Evolutionary conservation across 176 grass and related monocot species (phyloP).

Genomic region (Dendrocalamus sinicus): DNA sequence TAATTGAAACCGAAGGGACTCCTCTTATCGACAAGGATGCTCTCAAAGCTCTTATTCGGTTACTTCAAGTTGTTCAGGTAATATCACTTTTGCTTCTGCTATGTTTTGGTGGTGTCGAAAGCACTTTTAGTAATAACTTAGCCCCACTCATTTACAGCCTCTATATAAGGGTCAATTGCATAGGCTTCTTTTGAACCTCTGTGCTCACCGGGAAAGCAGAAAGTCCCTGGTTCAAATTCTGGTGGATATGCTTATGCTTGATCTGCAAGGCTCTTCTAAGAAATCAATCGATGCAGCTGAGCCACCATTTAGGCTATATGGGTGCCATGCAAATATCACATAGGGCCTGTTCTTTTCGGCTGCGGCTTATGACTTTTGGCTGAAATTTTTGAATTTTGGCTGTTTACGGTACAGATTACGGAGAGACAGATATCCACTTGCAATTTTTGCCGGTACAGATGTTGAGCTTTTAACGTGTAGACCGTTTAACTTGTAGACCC

Average conservation of each 20-base stretch:
- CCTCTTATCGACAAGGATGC: conserved; percentile 83
- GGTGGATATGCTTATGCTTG: conserved; percentile 98
- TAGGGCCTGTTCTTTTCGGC: too few relatives aligned
- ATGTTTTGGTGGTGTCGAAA: conserved; percentile 7
- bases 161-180: conserved; percentile 94
- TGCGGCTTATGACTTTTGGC: too few relatives aligned
- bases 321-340: conserved; percentile 94
- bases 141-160: conserved; percentile 60
- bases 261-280: conserved; percentile 69
- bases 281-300: conserved; percentile 64
- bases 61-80: conserved; percentile 95
- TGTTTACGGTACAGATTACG: too few relatives aligned
- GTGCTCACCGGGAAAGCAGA: conserved; percentile 87
- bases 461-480: too few relatives aligned
- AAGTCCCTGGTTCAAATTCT: conserved; percentile 87
- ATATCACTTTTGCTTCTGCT: conserved; percentile 22
- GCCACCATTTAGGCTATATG: conserved; percentile 88
- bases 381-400: too few relatives aligned
- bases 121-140: conserved; percentile 10
- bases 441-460: too few relatives aligned
- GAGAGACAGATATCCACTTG: too few relatives aligned
- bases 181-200: conserved; percentile 92
- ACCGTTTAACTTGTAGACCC: too few relatives aligned
- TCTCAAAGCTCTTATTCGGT: conserved; percentile 85
- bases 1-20: conserved; percentile 83